Evolutionary conservation across 2,329 filamentous ascomycete genomes (phyloP).

Genomic region (Clarireedia monteithiana): DNA sequence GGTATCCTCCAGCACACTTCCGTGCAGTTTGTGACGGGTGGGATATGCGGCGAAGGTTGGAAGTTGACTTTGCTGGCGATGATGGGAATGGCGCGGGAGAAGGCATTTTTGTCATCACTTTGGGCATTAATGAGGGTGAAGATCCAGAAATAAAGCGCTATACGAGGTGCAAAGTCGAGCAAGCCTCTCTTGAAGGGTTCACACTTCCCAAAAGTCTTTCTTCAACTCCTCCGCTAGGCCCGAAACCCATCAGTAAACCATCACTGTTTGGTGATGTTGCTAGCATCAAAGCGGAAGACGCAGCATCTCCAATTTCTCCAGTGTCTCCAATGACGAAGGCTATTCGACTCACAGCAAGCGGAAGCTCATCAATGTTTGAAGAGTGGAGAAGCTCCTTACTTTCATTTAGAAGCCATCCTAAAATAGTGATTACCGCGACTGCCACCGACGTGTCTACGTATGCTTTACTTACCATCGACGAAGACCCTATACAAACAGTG

Average conservation of each 20-base stretch:
- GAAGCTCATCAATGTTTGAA: conserved; percentile 37
- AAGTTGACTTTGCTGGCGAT: conserved; percentile 83
- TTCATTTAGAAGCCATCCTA: conserved; percentile 51
- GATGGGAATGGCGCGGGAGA: conserved; percentile 73
- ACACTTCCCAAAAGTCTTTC: conserved; percentile 26
- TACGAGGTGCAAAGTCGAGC: conserved; percentile 40
- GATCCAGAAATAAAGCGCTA: conserved; percentile 47
- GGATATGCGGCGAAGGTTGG: conserved; percentile 82
- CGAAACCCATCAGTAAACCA: conserved; percentile 20
- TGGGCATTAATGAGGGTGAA: conserved; percentile 39
- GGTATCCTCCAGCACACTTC: conserved; percentile 69
- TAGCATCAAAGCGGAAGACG: conserved; percentile 17
- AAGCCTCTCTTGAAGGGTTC: conserved; percentile 26
- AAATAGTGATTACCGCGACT: conserved; percentile 58
- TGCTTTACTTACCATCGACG: conserved; percentile 61
- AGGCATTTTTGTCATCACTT: conserved; percentile 63
- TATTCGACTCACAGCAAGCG: conserved; percentile 6
- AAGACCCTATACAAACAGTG: conserved; percentile 66
- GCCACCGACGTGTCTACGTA: conserved; percentile 69
- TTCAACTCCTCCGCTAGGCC: conserved; percentile 6
- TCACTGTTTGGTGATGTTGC: conserved; percentile 28
- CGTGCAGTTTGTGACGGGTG: conserved; percentile 71
- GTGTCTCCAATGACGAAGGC: conserved; percentile 14
- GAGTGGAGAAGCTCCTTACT: conserved; percentile 62
- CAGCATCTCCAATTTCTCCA: conserved; percentile 22